phyloP scores from a whole-genome alignment of 352 stramenopile species.

The Globisporangium megalacanthum region DNA sequence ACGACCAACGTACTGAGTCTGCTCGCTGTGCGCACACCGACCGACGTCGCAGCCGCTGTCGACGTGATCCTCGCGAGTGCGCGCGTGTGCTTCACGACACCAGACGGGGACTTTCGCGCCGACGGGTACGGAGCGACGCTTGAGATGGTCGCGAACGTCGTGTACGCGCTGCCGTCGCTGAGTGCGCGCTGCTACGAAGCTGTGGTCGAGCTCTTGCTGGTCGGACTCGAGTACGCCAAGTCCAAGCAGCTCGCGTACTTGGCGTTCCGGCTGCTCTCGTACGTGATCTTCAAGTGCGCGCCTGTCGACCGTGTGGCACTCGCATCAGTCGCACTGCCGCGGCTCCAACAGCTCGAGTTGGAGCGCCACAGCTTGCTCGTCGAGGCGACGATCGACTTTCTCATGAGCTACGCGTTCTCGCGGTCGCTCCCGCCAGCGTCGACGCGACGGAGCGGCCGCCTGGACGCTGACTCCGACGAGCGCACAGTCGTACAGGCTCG shows the following conservation, averaged over 20 bases:
- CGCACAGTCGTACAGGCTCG: constrained; percentile 13
- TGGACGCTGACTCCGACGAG: constrained; percentile 4
- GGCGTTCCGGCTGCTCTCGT: constrained; percentile 58
- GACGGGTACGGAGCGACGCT: constrained; percentile 62
- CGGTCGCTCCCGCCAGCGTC: constrained; percentile 36
- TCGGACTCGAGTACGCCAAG: constrained; percentile 52
- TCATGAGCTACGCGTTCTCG: constrained; percentile 71
- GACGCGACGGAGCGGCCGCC: constrained; percentile 18
- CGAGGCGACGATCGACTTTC: constrained; percentile 70
- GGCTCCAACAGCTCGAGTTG: constrained; percentile 35
- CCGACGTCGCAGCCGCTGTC: constrained; percentile 29
- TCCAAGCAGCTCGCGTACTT: constrained; percentile 58
- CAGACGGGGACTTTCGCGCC: constrained; percentile 53
- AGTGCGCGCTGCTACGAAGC: constrained; percentile 17
- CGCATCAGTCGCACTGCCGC: constrained; percentile 41
- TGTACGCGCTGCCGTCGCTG: constrained; percentile 16
- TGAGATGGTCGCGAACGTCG: constrained; percentile 59
- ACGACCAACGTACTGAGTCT: constrained; percentile 56
- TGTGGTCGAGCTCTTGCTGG: constrained; percentile 39
- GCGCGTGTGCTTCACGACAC: constrained; percentile 46
- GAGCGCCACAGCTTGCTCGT: constrained; percentile 40
- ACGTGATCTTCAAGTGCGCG: constrained; percentile 47
- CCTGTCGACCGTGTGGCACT: constrained; percentile 36
- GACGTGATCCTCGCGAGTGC: constrained; percentile 30
- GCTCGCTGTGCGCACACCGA: constrained; percentile 40